These are phyloP conservation scores for Talaromyces nanjingensis DNA, from an alignment of 495 filamentous ascomycete species.

Conservation along the genomic window DNA sequence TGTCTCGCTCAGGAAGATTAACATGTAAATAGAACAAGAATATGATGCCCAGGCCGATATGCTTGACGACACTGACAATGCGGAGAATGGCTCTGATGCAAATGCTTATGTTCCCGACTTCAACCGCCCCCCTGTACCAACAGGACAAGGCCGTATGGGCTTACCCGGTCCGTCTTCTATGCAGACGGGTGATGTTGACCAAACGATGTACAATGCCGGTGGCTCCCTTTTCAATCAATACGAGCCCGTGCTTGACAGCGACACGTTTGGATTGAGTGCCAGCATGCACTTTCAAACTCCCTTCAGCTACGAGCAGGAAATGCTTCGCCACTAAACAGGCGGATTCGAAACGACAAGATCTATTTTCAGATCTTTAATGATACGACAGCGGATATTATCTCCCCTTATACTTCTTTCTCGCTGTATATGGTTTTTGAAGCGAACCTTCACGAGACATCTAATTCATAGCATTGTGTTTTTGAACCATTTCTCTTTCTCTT, in stretches of 20 bases:
- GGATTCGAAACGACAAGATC: background rate
- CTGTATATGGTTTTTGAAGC: background rate
- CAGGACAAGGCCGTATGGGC: constrained; percentile 31
- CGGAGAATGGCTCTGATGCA: constrained; percentile 58
- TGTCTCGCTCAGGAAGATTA: constrained; percentile 16
- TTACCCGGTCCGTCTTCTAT: constrained; percentile 28
- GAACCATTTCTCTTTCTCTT: background rate
- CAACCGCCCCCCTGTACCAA: constrained; percentile 36
- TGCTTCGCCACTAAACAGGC: constrained; percentile 29
- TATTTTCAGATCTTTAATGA: background rate
- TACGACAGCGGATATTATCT: background rate
- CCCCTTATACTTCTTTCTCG: background rate
- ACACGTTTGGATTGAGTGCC: constrained; percentile 83
- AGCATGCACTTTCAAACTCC: constrained; percentile 93
- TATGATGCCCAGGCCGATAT: constrained; percentile 95
- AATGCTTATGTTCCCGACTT: constrained; percentile 60
- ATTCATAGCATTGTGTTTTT: constrained; percentile 1
- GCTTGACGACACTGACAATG: constrained; percentile 73
- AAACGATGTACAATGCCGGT: constrained; percentile 44
- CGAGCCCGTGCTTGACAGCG: constrained; percentile 77
- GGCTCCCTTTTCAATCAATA: constrained; percentile 70
- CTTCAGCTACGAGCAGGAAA: constrained; percentile 66
- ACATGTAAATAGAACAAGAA: constrained; percentile 76
- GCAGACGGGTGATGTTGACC: constrained; percentile 25
- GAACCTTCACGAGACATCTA: background rate